A percentile compares a stretch with the other conserved stretches of the same genome.
phyloP scores from a whole-genome alignment of 73 alveolate species.

The Tetrahymena elliotti region DNA sequence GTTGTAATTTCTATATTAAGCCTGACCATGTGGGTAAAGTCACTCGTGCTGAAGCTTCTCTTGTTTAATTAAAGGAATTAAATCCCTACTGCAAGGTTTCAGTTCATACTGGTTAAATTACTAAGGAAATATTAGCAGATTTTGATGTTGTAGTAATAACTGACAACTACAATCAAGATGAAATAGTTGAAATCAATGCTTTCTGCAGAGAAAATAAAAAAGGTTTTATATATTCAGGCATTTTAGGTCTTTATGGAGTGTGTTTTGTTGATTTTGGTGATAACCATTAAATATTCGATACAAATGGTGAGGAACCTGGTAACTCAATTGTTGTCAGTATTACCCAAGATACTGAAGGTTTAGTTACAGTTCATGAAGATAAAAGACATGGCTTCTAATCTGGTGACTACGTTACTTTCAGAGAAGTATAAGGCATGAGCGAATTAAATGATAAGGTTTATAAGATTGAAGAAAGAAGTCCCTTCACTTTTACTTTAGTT shows the following conservation, averaged over 20 bases:
- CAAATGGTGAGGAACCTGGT: conserved; percentile 95
- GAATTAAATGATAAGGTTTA: conserved; percentile 74
- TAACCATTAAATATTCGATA: conserved; percentile 61
- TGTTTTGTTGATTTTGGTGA: conserved; percentile 95
- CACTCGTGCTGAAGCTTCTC: conserved; percentile 88
- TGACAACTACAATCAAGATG: conserved; percentile 69
- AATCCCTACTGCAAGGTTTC: conserved; percentile 91
- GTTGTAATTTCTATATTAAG: conserved; percentile 88
- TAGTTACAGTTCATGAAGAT: conserved; percentile 86
- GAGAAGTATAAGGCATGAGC: conserved; percentile 96
- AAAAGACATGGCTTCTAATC: conserved; percentile 83
- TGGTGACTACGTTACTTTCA: conserved; percentile 87
- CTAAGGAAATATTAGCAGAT: conserved; percentile 21
- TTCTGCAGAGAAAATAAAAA: conserved; percentile 62
- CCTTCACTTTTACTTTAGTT: conserved; percentile 29
- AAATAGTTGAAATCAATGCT: conserved; percentile 60
- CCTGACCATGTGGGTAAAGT: conserved; percentile 81
- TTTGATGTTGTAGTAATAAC: conserved; percentile 77
- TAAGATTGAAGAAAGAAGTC: conserved; percentile 59
- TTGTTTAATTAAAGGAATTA: conserved; percentile 79
- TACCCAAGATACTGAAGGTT: conserved; percentile 64
- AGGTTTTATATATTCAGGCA: conserved; percentile 73
- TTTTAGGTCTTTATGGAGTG: conserved; percentile 82
- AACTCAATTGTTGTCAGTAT: conserved; percentile 77
- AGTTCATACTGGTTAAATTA: conserved; percentile 52